Evolutionary conservation across 2,329 filamentous ascomycete species (phyloP).

Genomic region (Beauveria asiatica): DNA sequence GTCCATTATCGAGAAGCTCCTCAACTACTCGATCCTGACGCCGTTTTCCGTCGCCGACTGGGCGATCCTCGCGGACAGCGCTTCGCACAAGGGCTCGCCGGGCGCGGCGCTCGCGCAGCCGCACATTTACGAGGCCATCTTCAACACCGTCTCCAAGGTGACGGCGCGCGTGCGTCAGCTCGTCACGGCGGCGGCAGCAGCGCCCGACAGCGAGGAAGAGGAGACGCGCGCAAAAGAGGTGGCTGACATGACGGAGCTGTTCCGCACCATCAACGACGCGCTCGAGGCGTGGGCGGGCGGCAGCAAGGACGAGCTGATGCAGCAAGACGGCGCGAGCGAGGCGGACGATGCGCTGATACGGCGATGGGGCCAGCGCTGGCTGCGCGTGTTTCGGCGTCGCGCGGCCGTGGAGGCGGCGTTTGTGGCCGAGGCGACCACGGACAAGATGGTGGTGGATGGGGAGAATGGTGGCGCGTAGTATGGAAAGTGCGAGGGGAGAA

Average conservation of each 20-base stretch:
- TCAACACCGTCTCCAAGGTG: slow-evolving; percentile 83
- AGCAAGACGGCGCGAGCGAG: slow-evolving; percentile 51
- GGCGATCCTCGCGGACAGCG: slow-evolving; percentile 57
- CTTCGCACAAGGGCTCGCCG: slow-evolving; percentile 42
- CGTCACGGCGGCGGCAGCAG: slow-evolving; percentile 44
- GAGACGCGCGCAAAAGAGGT: slow-evolving; percentile 63
- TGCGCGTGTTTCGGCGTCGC: slow-evolving; percentile 74
- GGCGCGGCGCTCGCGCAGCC: slow-evolving; percentile 62
- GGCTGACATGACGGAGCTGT: slow-evolving; percentile 68
- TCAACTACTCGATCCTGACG: slow-evolving; percentile 93
- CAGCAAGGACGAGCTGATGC: slow-evolving; percentile 66
- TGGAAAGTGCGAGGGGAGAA: too few relatives aligned
- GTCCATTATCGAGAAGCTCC: slow-evolving; percentile 88
- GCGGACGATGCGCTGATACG: slow-evolving; percentile 58
- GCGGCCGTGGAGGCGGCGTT: slow-evolving; percentile 77
- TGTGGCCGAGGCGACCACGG: slow-evolving; percentile 18
- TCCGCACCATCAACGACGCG: slow-evolving; percentile 71
- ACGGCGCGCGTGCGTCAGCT: slow-evolving; percentile 79
- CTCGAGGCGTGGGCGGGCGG: slow-evolving; percentile 64
- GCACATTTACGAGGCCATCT: slow-evolving; percentile 83
- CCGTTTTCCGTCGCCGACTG: slow-evolving; percentile 82
- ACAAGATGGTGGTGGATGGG: slow-evolving; percentile 8
- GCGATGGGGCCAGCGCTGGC: slow-evolving; percentile 80
- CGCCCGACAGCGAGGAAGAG: slow-evolving; percentile 40
- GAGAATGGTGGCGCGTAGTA: background rate